A percentile compares a stretch with the other conserved stretches of the same genome.
These are phyloP conservation scores for Panaeolus papilionaceus DNA, from an alignment of 768 basidiomycete genomes.

Conservation along the genomic window DNA sequence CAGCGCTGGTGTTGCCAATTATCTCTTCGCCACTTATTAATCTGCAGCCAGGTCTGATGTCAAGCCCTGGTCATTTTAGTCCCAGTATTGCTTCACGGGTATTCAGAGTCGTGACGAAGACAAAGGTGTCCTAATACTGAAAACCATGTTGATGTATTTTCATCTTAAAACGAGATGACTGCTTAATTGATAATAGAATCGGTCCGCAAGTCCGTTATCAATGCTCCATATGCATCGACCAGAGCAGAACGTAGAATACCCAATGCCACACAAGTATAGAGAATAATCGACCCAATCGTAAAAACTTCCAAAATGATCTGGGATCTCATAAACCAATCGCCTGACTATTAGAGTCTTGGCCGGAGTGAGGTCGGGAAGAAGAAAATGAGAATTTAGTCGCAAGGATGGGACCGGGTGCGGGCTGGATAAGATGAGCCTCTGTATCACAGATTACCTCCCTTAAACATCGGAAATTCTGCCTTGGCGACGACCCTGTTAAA, in stretches of 20 bases:
- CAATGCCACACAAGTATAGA: background rate
- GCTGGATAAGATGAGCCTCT: constrained; percentile 5
- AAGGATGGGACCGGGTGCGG: constrained; percentile 6
- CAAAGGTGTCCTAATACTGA: background rate
- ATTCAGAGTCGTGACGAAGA: background rate
- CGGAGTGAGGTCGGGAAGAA: background rate
- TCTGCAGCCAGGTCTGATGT: background rate
- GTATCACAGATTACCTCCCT: constrained; percentile 1
- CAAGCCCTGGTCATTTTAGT: background rate
- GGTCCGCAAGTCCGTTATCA: constrained; percentile 8
- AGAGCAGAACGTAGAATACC: background rate
- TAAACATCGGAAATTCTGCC: constrained; percentile 11
- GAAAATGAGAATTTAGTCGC: background rate
- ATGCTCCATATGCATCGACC: background rate
- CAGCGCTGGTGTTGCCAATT: background rate
- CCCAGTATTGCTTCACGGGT: background rate
- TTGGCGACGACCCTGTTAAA: constrained; percentile 5
- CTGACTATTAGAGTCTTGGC: background rate
- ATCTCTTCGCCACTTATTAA: background rate
- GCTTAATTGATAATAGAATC: background rate
- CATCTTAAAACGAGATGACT: background rate
- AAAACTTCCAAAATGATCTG: background rate
- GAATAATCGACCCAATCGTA: constrained; percentile 6
- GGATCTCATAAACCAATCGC: background rate
- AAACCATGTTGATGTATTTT: background rate